phyloP scores from a whole-genome alignment of 2,329 filamentous ascomycete genomes.

The Neonectria magnoliae region DNA sequence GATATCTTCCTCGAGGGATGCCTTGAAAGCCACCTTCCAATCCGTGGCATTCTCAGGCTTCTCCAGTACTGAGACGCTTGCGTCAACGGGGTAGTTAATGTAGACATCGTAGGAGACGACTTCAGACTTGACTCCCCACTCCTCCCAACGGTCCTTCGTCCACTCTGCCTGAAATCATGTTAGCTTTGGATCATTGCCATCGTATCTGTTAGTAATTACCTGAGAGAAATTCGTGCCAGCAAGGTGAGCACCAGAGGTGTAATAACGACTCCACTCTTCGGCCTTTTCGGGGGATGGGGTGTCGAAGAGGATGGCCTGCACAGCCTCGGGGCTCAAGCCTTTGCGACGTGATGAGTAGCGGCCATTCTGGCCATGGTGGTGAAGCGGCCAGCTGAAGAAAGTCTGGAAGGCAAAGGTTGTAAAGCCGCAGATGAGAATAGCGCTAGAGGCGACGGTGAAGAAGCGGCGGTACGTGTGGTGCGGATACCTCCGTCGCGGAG shows the following conservation, averaged over 20 bases:
- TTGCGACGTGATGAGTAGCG: conserved; percentile 42
- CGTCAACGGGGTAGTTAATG: conserved; percentile 79
- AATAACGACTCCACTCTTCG: conserved; percentile 80
- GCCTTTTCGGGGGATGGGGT: conserved; percentile 67
- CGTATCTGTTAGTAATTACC: conserved; percentile 44
- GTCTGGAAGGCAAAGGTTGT: conserved; percentile 60
- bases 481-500: conserved; percentile 64
- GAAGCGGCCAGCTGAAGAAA: conserved; percentile 52
- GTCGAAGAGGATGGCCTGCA: conserved; percentile 66
- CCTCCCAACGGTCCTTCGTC: conserved; percentile 78
- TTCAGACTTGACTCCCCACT: conserved; percentile 72
- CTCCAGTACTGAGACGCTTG: conserved; percentile 73
- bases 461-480: conserved; percentile 72
- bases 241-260: conserved; percentile 79
- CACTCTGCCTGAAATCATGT: conserved; percentile 66
- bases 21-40: conserved; percentile 78
- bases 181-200: not conserved
- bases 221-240: conserved; percentile 82
- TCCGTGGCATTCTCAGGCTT: conserved; percentile 46
- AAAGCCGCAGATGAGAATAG: conserved; percentile 62
- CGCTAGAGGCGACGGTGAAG: conserved; percentile 70
- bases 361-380: conserved; percentile 47
- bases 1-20: conserved; percentile 84
- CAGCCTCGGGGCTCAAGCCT: conserved; percentile 56
- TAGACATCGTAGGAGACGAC: conserved; percentile 80